A percentile compares a stretch with the other conserved stretches of the same genome.
These are phyloP conservation scores for Nicotiana attenuata DNA, from an alignment of 257 asterid genomes.

Conservation along the genomic window DNA sequence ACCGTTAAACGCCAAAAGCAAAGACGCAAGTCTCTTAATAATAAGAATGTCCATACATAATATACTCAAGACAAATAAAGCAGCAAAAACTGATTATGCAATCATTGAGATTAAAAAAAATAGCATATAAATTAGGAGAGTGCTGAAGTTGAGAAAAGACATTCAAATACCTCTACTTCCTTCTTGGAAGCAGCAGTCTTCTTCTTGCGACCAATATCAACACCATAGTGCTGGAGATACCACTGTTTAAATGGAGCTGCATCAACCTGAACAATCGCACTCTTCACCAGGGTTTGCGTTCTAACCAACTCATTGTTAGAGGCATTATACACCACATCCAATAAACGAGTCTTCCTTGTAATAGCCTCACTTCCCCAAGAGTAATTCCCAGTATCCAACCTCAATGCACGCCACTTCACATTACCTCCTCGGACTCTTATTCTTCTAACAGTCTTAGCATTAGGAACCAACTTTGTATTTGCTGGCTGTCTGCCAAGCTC, in stretches of 20 bases:
- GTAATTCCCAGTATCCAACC: constrained; percentile 49
- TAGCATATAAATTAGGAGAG: background rate
- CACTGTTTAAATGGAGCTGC: constrained; percentile 51
- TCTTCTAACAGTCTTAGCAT: constrained; percentile 33
- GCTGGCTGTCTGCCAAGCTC: constrained; percentile 45
- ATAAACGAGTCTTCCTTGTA: constrained; percentile 32
- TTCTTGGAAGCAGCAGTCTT: constrained; percentile 30
- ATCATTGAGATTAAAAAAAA: background rate
- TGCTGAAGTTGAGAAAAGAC: background rate
- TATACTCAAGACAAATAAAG: background rate
- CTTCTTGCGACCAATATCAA: constrained; percentile 40
- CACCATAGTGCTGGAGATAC: constrained; percentile 44
- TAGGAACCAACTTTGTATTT: constrained; percentile 33
- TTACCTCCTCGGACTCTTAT: constrained; percentile 43
- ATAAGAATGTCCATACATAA: background rate
- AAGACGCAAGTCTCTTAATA: background rate
- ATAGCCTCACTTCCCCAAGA: constrained; percentile 54
- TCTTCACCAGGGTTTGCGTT: constrained; percentile 41
- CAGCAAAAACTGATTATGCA: background rate
- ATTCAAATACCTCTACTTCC: constrained; percentile 29
- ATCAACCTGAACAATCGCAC: constrained; percentile 44
- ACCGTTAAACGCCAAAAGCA: background rate
- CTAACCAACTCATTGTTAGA: constrained; percentile 41
- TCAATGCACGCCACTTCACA: constrained; percentile 52
- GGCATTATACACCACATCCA: constrained; percentile 42